Conservation (phyloP, 108 stramenopile genomes). For the Nannochloropsis salina region DNA sequence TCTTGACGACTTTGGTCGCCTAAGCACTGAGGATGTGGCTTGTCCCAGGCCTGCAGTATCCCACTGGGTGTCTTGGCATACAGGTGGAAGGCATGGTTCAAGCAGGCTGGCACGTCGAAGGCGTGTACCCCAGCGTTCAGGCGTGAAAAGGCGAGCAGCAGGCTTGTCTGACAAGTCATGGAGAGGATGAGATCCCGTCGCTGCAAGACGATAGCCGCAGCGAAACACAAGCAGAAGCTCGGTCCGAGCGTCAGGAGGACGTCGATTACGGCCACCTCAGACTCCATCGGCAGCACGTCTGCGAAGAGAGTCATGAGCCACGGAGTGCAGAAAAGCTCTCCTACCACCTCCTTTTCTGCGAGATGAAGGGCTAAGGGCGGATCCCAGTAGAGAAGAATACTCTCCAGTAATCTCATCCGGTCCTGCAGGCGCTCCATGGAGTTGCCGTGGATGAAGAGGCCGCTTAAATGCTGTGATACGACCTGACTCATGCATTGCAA, state of each 20-base stretch:
- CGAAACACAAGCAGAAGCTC: constrained; percentile 14
- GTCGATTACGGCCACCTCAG: neutral
- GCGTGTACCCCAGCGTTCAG: neutral
- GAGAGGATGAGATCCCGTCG: neutral
- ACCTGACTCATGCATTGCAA: constrained; percentile 5
- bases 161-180: neutral
- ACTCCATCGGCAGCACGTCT: neutral
- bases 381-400: constrained; percentile 12
- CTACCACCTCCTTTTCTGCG: neutral
- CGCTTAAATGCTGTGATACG: neutral
- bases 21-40: neutral
- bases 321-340: neutral
- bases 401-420: neutral
- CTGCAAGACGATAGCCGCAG: constrained; percentile 11
- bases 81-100: constrained; percentile 14
- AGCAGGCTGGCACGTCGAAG: neutral
- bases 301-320: constrained; percentile 11
- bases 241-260: neutral
- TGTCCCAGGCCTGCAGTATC: neutral
- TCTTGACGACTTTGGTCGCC: neutral
- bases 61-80: constrained; percentile 12
- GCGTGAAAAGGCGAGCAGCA: neutral
- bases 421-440: neutral
- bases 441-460: neutral
- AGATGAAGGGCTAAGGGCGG: neutral